Evolutionary conservation across 2,329 filamentous ascomycete genomes (phyloP).

Genomic region (Penicillium sumatraense): DNA sequence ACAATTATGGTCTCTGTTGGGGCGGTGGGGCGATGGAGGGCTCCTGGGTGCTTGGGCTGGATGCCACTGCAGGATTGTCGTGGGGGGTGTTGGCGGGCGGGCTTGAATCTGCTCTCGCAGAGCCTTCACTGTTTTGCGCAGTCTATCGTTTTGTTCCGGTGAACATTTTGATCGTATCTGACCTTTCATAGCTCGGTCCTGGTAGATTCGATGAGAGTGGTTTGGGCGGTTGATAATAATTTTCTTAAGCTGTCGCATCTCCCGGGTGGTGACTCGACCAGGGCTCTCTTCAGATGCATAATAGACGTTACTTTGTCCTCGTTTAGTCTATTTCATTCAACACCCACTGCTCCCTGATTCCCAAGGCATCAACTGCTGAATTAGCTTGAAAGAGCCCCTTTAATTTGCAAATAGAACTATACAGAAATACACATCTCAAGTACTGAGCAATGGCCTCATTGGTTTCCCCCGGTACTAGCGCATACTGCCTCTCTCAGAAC

Average conservation of each 20-base stretch:
- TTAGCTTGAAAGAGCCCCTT: too few species aligned
- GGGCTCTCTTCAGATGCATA: neutral
- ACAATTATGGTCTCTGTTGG: slow-evolving; percentile 19
- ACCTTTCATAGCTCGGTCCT: slow-evolving; percentile 13
- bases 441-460: too few species aligned
- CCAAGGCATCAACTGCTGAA: neutral
- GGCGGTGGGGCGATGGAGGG: slow-evolving; percentile 4
- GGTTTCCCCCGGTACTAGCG: too few species aligned
- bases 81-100: neutral
- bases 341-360: too few species aligned
- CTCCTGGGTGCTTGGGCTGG: too few species aligned
- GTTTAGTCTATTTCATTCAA: too few species aligned
- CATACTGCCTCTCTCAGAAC: too few species aligned
- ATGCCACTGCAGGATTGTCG: too few species aligned
- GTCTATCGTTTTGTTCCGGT: slow-evolving; percentile 16
- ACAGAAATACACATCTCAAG: too few species aligned
- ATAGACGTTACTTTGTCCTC: neutral
- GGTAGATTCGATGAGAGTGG: slow-evolving; percentile 11
- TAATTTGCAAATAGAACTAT: too few species aligned
- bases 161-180: slow-evolving; percentile 16
- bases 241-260: slow-evolving; percentile 14
- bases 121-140: neutral
- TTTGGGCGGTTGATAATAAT: slow-evolving; percentile 10
- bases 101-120: neutral
- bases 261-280: slow-evolving; percentile 13